These are phyloP conservation scores for Cladosporium sphaerospermum DNA, from an alignment of 2,329 filamentous ascomycete genomes.

Conservation along the genomic window DNA sequence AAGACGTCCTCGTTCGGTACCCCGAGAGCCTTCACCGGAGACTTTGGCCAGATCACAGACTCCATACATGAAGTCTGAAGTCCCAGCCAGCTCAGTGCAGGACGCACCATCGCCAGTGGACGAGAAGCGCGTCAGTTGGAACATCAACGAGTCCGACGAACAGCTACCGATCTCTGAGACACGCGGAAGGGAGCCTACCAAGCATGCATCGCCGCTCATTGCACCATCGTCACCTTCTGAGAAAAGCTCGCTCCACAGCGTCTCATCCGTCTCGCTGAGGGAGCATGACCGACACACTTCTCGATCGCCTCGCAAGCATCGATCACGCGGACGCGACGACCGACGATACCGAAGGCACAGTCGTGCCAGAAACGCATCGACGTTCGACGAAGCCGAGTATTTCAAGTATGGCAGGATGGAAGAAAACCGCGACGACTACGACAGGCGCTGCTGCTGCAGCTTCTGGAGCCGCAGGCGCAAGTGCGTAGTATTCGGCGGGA, in stretches of 20 bases:
- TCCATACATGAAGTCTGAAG: too few relatives aligned
- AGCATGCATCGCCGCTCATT: constrained; percentile 2
- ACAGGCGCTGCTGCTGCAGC: constrained; percentile 1
- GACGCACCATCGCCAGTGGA: not conserved
- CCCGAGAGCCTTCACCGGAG: not conserved
- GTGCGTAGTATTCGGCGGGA: constrained; percentile 19
- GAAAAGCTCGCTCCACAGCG: not conserved
- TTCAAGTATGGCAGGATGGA: constrained; percentile 8
- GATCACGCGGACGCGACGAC: not conserved
- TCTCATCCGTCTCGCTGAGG: not conserved
- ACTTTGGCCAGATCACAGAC: not conserved
- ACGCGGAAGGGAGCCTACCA: not conserved
- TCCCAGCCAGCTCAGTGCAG: not conserved
- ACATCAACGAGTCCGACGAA: not conserved
- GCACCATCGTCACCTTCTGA: not conserved
- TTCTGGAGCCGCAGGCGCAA: constrained; percentile 18
- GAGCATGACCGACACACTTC: not conserved
- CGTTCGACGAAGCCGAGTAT: constrained; percentile 7
- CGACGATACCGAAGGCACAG: not conserved
- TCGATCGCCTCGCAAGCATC: not conserved
- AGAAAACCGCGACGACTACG: not conserved
- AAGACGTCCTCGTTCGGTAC: not conserved
- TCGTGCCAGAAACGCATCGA: not conserved
- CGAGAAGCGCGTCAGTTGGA: not conserved
- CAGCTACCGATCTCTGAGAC: not conserved